A percentile compares a stretch with the other conserved stretches of the same genome.
Conservation (phyloP, 495 filamentous ascomycete species). For the Tuber aestivum region DNA sequence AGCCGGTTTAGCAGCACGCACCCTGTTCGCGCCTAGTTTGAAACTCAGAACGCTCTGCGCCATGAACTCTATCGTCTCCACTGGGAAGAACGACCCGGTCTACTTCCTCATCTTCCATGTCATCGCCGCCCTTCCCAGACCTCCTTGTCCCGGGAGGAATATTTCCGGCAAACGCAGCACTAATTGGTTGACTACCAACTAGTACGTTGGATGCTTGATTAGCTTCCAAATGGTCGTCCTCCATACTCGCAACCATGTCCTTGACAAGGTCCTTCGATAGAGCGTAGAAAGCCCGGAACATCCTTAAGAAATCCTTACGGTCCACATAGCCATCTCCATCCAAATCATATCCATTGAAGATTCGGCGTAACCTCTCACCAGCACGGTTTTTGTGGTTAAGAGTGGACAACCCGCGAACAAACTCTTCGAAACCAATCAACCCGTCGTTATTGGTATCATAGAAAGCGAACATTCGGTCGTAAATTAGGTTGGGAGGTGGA, state of each 20-base stretch:
- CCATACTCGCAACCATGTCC: conserved; percentile 73
- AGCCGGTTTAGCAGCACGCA: not conserved
- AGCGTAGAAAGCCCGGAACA: conserved; percentile 85
- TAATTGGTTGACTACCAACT: conserved; percentile 69
- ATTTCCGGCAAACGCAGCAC: conserved; percentile 61
- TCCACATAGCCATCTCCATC: conserved; percentile 83
- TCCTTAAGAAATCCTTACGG: conserved; percentile 80
- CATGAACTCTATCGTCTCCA: conserved; percentile 19
- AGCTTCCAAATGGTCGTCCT: conserved; percentile 70
- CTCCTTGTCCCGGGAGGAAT: conserved; percentile 49
- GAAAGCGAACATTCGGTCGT: conserved; percentile 93
- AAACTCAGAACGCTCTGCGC: conserved; percentile 5
- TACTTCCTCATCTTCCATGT: conserved; percentile 21
- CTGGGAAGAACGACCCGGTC: conserved; percentile 24
- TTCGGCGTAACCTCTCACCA: conserved; percentile 58
- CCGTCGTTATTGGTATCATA: conserved; percentile 87
- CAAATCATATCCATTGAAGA: conserved; percentile 88
- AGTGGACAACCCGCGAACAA: conserved; percentile 73
- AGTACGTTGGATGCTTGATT: conserved; percentile 67
- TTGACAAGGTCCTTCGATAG: conserved; percentile 76
- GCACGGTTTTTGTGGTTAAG: conserved; percentile 63
- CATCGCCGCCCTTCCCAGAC: conserved; percentile 11
- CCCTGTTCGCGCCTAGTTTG: not conserved
- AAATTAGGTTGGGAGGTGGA: conserved; percentile 77
- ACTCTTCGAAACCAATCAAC: conserved; percentile 90